Percentiles rank a stretch among this genome's conserved stretches.
Evolutionary conservation across 2,329 filamentous ascomycete genomes (phyloP).

Genomic region (Orbilia ellipsospora): DNA sequence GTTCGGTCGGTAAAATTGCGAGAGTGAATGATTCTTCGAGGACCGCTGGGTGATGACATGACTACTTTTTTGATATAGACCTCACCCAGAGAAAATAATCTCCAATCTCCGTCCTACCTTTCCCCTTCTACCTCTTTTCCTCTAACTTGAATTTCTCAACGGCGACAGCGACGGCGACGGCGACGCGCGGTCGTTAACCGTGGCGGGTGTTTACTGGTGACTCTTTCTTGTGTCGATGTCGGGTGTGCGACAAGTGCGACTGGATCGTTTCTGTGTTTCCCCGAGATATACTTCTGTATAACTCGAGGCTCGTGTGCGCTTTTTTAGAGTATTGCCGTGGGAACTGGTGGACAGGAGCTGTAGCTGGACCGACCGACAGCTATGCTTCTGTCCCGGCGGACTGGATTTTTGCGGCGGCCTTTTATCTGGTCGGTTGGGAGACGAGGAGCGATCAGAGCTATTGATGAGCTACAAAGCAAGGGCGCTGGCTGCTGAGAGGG

Average conservation of each 20-base stretch:
- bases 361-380: constrained; percentile 33
- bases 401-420: constrained; percentile 20
- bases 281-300: constrained; percentile 6
- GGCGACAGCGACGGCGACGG: too few species aligned
- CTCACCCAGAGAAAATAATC: neutral
- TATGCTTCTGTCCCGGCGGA: constrained; percentile 20
- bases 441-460: constrained; percentile 1
- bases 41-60: constrained; percentile 54
- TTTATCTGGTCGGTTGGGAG: neutral
- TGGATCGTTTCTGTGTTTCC: neutral
- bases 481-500: neutral
- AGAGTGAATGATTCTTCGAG: constrained; percentile 53
- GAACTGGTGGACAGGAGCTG: constrained; percentile 17
- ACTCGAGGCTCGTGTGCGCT: neutral
- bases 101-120: neutral
- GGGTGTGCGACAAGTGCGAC: neutral
- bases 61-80: constrained; percentile 5
- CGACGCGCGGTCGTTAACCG: too few species aligned
- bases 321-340: neutral
- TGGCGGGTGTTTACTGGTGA: too few species aligned
- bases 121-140: too few species aligned
- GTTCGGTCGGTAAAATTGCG: constrained; percentile 50
- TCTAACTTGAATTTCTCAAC: too few species aligned
- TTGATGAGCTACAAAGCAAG: neutral
- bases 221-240: neutral